A percentile compares a stretch with the other conserved stretches of the same genome.
These are phyloP conservation scores for Gnomoniopsis sp. DNA, from an alignment of 2,329 filamentous ascomycete genomes.

Conservation along the genomic window DNA sequence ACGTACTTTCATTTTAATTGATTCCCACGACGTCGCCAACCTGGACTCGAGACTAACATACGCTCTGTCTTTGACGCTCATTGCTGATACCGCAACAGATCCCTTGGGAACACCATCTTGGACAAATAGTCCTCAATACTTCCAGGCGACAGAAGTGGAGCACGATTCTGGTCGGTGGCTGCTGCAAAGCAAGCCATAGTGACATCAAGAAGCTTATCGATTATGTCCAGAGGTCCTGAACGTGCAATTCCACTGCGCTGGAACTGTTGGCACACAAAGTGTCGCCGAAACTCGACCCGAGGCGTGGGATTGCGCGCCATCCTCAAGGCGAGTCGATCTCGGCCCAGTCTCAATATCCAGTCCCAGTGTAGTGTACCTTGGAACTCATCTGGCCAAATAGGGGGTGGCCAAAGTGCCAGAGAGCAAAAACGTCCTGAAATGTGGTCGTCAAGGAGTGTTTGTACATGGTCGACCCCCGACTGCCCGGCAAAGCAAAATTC, in stretches of 20 bases:
- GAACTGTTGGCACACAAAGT: background rate
- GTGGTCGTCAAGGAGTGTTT: too few relatives aligned
- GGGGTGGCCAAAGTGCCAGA: too few relatives aligned
- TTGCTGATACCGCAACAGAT: conserved; percentile 17
- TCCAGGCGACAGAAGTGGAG: conserved; percentile 37
- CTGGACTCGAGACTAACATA: background rate
- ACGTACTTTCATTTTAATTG: background rate
- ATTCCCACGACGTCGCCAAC: background rate
- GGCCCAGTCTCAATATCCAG: background rate
- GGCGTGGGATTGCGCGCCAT: background rate
- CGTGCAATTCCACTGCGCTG: background rate
- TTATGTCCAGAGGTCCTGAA: background rate
- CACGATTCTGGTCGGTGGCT: conserved; percentile 49
- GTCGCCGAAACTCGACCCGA: background rate
- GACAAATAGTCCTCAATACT: conserved; percentile 36
- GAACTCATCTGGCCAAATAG: background rate
- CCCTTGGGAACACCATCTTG: conserved; percentile 46
- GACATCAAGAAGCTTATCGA: conserved; percentile 21
- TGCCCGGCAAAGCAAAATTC: too few relatives aligned
- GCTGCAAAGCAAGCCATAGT: conserved; percentile 44
- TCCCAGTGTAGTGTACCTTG: background rate
- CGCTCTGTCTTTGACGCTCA: background rate
- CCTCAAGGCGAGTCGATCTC: background rate
- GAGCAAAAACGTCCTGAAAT: too few relatives aligned
- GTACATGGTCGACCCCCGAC: too few relatives aligned